A percentile compares a stretch with the other conserved stretches of the same genome.
These are phyloP conservation scores for Capsicum rhomboideum DNA, from an alignment of 257 asterid genomes.

Conservation along the genomic window DNA sequence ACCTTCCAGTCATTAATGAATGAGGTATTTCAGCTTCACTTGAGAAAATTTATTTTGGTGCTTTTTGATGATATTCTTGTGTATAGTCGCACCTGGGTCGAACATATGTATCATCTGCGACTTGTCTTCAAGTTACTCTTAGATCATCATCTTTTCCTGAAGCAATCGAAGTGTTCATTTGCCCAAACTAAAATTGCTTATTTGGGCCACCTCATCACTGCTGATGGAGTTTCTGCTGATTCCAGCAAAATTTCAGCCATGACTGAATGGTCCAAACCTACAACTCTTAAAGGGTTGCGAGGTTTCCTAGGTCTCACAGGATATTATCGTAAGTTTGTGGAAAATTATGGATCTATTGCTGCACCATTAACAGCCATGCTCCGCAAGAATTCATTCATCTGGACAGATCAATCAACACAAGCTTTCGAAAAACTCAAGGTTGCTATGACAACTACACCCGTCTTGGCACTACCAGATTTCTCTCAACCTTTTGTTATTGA, in stretches of 20 bases:
- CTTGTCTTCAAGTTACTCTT: background rate
- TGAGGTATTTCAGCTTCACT: too few relatives aligned
- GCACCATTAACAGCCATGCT: background rate
- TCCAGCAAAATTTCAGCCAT: background rate
- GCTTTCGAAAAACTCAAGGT: background rate
- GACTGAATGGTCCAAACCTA: background rate
- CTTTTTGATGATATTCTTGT: background rate
- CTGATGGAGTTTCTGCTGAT: too few relatives aligned
- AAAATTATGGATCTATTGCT: background rate
- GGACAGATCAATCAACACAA: background rate
- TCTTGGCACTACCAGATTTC: background rate
- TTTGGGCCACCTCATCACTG: background rate
- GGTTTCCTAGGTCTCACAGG: too few relatives aligned
- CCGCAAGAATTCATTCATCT: too few relatives aligned
- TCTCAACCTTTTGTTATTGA: background rate
- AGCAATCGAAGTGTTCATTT: background rate
- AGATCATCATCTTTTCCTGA: background rate
- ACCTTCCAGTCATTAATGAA: too few relatives aligned
- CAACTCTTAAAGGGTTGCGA: too few relatives aligned
- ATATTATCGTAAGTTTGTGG: background rate
- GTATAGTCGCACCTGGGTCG: background rate
- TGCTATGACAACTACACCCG: background rate
- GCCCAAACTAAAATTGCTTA: background rate
- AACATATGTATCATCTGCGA: background rate
- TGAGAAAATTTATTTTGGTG: too few relatives aligned